Percentiles rank a stretch among this genome's conserved stretches.
phyloP scores from a whole-genome alignment of 1,139 yeast genomes.

The Taphrina flavorubra region DNA sequence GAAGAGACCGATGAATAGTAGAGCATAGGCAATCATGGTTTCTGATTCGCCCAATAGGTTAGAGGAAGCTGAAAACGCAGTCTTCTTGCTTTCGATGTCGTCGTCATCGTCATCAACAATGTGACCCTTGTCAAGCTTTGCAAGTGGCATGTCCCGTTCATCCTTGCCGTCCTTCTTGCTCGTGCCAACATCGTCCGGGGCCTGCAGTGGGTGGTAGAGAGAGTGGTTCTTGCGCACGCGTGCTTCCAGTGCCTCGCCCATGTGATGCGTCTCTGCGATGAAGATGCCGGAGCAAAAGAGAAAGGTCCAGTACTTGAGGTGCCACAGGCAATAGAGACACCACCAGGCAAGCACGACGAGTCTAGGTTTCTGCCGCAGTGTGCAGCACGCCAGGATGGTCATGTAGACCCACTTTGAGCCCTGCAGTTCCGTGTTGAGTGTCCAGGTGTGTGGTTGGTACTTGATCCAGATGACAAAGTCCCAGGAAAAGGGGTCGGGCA shows the following conservation, averaged over 20 bases:
- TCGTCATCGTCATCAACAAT: background rate
- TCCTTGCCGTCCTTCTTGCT: slow-evolving; percentile 1
- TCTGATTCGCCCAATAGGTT: slow-evolving; percentile 8
- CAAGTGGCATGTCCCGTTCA: slow-evolving; percentile 3
- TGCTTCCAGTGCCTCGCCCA: slow-evolving; percentile 18
- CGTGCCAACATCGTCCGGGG: background rate
- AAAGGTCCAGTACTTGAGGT: slow-evolving; percentile 32
- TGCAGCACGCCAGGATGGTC: slow-evolving; percentile 25
- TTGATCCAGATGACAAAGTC: slow-evolving; percentile 37
- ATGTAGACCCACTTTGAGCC: slow-evolving; percentile 31
- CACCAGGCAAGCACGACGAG: slow-evolving; percentile 25
- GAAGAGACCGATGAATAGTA: slow-evolving; percentile 26
- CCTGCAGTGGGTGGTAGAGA: slow-evolving; percentile 10
- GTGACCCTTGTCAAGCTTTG: background rate
- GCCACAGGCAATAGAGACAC: slow-evolving; percentile 38
- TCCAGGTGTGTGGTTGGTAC: slow-evolving; percentile 38
- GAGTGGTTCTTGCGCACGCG: background rate
- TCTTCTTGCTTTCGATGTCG: background rate
- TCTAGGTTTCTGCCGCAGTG: slow-evolving; percentile 24
- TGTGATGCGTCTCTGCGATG: slow-evolving; percentile 29
- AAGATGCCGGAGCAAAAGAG: slow-evolving; percentile 34
- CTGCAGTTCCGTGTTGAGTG: slow-evolving; percentile 35
- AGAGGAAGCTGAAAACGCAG: background rate
- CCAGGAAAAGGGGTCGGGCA: slow-evolving; percentile 35
- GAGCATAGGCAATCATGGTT: background rate